A percentile compares a stretch with the other conserved stretches of the same genome.
phyloP scores from a whole-genome alignment of 1,139 yeast genomes.

The Pichia sp. region DNA sequence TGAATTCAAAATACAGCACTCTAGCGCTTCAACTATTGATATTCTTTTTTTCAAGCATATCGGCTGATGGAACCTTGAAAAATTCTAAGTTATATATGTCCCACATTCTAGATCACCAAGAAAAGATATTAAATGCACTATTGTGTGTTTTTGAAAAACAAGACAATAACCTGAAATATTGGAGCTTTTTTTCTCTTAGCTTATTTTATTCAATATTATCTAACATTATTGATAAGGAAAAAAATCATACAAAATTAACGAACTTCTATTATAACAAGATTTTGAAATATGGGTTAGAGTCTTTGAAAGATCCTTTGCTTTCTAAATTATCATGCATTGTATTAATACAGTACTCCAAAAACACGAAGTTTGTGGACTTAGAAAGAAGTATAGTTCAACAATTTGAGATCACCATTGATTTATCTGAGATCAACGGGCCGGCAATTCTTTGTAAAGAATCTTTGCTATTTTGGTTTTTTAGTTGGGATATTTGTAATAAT shows the following conservation, averaged over 20 bases:
- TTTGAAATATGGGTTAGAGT: conserved; percentile 38
- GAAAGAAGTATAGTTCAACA: conserved; percentile 37
- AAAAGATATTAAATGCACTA: conserved; percentile 7
- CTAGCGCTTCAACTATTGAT: conserved; percentile 8
- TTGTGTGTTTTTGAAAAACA: conserved; percentile 16
- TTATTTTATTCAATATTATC: too few species aligned
- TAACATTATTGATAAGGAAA: too few species aligned
- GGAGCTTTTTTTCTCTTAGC: conserved; percentile 10
- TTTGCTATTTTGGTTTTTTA: conserved; percentile 44
- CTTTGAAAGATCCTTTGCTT: conserved; percentile 30
- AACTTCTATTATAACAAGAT: conserved; percentile 11
- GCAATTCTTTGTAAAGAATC: conserved; percentile 35
- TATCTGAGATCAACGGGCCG: conserved; percentile 58
- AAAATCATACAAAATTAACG: too few species aligned
- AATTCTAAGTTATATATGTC: background rate
- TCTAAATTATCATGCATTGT: conserved; percentile 26
- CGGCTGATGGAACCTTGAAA: conserved; percentile 3
- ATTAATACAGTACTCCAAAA: conserved; percentile 16
- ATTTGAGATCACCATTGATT: conserved; percentile 40
- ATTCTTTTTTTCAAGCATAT: conserved; percentile 8
- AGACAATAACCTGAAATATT: conserved; percentile 9
- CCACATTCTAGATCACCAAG: conserved; percentile 1
- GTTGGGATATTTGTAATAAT: conserved; percentile 31
- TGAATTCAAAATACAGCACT: background rate
- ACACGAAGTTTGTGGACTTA: background rate